phyloP scores from a whole-genome alignment of 2,329 filamentous ascomycete genomes.

The Talaromyces sp. region DNA sequence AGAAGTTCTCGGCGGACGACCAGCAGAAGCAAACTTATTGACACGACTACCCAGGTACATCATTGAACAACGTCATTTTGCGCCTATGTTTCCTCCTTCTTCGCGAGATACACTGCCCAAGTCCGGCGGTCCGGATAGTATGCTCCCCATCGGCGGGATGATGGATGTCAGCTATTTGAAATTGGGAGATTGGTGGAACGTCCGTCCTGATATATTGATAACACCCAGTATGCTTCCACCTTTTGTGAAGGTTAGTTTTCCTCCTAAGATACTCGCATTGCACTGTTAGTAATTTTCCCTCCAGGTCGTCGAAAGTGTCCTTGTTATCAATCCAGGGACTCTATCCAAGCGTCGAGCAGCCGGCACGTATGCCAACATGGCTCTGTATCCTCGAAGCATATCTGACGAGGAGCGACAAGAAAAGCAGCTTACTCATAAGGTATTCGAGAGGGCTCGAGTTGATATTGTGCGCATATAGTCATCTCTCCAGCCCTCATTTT shows the following conservation, averaged over 20 bases:
- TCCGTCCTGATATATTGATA: conserved; percentile 79
- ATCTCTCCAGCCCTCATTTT: background rate
- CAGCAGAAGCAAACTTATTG: conserved; percentile 59
- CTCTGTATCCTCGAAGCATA: conserved; percentile 63
- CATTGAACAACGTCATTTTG: conserved; percentile 87
- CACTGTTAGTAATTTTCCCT: background rate
- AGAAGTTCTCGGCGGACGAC: conserved; percentile 61
- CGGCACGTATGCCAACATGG: conserved; percentile 81
- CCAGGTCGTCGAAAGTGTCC: conserved; percentile 83
- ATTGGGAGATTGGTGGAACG: conserved; percentile 84
- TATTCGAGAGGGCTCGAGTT: conserved; percentile 80
- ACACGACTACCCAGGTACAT: conserved; percentile 72
- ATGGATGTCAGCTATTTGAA: conserved; percentile 82
- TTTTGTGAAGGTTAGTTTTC: conserved; percentile 71
- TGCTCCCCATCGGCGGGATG: conserved; percentile 67
- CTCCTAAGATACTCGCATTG: background rate
- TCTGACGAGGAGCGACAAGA: conserved; percentile 57
- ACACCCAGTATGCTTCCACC: conserved; percentile 78
- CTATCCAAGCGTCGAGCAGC: conserved; percentile 79
- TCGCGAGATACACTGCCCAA: conserved; percentile 65
- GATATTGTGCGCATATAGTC: conserved; percentile 75
- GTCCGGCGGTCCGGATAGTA: conserved; percentile 56
- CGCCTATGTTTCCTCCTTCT: conserved; percentile 80
- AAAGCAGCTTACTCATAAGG: conserved; percentile 64
- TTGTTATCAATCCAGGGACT: conserved; percentile 86